phyloP scores from a whole-genome alignment of 768 basidiomycete genomes.

The Hydnomerulius pinastri region DNA sequence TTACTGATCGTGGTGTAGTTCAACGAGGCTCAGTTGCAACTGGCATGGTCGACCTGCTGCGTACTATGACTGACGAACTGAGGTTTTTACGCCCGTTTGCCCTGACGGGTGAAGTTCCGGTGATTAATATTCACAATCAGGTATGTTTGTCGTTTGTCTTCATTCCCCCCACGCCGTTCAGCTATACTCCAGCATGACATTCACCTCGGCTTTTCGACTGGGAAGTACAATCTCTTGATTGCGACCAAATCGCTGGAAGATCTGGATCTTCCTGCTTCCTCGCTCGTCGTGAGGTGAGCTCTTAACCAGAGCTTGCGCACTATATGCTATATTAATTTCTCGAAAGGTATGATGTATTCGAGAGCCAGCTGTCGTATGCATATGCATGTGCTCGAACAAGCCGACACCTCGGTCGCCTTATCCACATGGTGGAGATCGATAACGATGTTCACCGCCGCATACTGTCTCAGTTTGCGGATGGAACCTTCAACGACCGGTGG shows the following conservation, averaged over 20 bases:
- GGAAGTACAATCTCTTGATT: slow-evolving; percentile 65
- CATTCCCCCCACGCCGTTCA: slow-evolving; percentile 6
- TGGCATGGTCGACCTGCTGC: slow-evolving; percentile 59
- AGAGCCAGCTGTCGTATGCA: slow-evolving; percentile 62
- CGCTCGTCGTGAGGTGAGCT: slow-evolving; percentile 62
- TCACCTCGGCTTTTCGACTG: slow-evolving; percentile 50
- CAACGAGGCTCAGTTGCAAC: slow-evolving; percentile 53
- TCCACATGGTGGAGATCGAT: slow-evolving; percentile 64
- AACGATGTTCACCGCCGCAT: slow-evolving; percentile 57
- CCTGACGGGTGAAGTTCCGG: slow-evolving; percentile 40
- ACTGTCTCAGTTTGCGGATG: slow-evolving; percentile 44
- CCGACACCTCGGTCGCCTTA: slow-evolving; percentile 50
- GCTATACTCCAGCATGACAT: slow-evolving; percentile 43
- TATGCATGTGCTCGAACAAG: slow-evolving; percentile 51
- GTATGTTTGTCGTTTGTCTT: slow-evolving; percentile 19
- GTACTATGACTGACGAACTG: slow-evolving; percentile 50
- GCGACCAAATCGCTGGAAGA: slow-evolving; percentile 61
- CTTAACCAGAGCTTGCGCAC: neutral
- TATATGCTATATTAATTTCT: slow-evolving; percentile 11
- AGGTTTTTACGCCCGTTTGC: slow-evolving; percentile 58
- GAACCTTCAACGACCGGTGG: slow-evolving; percentile 51
- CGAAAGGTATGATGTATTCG: slow-evolving; percentile 44
- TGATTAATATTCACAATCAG: slow-evolving; percentile 35
- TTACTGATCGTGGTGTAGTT: slow-evolving; percentile 41
- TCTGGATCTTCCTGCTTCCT: slow-evolving; percentile 56